Evolutionary conservation across 306 rosid species (phyloP).

Genomic region (Pyrus communis): DNA sequence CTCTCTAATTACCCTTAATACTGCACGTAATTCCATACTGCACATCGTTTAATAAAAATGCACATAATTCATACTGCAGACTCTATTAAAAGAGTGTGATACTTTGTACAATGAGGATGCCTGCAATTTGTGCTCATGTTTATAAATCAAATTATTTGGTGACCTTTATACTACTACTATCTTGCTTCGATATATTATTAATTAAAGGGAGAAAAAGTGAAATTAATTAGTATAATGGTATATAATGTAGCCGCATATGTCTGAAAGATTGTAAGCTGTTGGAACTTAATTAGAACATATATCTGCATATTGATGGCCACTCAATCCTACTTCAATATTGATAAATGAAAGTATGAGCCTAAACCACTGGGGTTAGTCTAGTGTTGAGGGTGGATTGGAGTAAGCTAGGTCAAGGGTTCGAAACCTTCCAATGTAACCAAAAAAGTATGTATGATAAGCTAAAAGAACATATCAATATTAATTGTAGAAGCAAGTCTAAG

Average conservation of each 20-base stretch:
- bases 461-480: no score
- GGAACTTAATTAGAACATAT: background rate
- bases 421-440: background rate
- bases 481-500: background rate
- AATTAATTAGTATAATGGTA: background rate
- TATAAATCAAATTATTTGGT: background rate
- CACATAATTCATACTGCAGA: background rate
- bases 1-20: background rate
- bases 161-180: background rate
- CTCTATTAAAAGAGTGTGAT: background rate
- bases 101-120: background rate
- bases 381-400: background rate
- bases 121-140: background rate
- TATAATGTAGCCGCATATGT: no score
- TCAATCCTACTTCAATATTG: background rate
- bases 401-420: background rate
- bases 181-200: no score
- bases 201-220: background rate
- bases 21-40: background rate
- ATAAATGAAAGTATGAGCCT: background rate
- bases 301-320: background rate
- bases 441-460: background rate
- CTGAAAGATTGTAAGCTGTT: background rate
- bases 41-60: background rate
- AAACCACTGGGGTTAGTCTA: background rate